Conservation (phyloP, 208 protist species). For the Trypanosoma rangeli region DNA sequence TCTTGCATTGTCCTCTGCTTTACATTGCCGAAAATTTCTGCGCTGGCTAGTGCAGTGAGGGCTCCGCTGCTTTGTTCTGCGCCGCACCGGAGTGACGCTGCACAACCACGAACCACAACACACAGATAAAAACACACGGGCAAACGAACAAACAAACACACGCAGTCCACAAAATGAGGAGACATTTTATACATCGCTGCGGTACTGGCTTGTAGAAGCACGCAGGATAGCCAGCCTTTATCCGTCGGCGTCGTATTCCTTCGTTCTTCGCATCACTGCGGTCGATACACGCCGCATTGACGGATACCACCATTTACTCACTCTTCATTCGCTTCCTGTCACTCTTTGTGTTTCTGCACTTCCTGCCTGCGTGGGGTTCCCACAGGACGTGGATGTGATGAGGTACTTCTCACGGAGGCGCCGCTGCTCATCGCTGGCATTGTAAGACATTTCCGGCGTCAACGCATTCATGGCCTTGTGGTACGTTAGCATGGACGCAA, state of each 20-base stretch:
- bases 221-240: no score
- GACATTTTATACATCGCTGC: not conserved
- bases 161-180: not conserved
- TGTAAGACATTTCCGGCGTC: conserved; percentile 13
- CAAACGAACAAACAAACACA: not conserved
- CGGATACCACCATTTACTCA: not conserved
- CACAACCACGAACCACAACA: no score
- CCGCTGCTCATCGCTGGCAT: conserved; percentile 29
- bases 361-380: not conserved
- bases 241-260: no score
- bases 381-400: not conserved
- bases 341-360: not conserved
- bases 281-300: not conserved
- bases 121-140: no score
- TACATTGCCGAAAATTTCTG: no score
- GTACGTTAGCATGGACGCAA: conserved; percentile 48
- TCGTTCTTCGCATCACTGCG: no score
- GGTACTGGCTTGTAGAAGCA: no score
- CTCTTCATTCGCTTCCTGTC: conserved; percentile 9
- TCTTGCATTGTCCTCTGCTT: no score
- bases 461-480: conserved; percentile 30
- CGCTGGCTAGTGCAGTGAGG: no score
- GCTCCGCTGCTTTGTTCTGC: no score
- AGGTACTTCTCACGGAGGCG: conserved; percentile 44
- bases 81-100: no score